A percentile compares a stretch with the other conserved stretches of the same genome.
These are phyloP conservation scores for Solanum ossicruentum DNA, from an alignment of 257 asterid genomes.

Conservation along the genomic window DNA sequence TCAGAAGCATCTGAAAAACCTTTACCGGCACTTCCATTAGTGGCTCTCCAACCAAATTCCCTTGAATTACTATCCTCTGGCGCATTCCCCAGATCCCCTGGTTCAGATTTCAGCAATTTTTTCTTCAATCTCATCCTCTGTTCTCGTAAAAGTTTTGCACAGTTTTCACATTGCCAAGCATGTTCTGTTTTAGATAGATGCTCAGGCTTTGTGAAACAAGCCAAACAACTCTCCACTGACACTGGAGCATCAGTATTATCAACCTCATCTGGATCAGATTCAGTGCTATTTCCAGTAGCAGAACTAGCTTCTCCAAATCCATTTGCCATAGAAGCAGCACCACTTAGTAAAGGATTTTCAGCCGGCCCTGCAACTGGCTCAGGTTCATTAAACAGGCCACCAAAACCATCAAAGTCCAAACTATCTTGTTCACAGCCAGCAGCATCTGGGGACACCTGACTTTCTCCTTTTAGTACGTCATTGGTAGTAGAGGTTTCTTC, in stretches of 20 bases:
- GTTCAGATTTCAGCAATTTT: constrained; percentile 13
- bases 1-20: constrained; percentile 15
- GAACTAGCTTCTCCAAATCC: constrained; percentile 23
- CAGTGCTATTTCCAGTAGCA: constrained; percentile 35
- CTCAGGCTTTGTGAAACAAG: constrained; percentile 64
- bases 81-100: constrained; percentile 12
- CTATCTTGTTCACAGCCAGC: constrained; percentile 30
- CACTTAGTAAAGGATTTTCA: constrained; percentile 12
- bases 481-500: constrained; percentile 32
- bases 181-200: constrained; percentile 74
- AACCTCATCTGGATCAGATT: constrained; percentile 89
- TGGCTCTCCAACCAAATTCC: not conserved
- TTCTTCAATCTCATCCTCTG: constrained; percentile 21
- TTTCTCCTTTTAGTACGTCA: constrained; percentile 15
- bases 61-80: constrained; percentile 8
- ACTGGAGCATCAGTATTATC: constrained; percentile 71
- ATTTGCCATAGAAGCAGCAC: constrained; percentile 17
- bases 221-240: constrained; percentile 81
- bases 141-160: constrained; percentile 55
- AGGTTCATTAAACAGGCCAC: constrained; percentile 73
- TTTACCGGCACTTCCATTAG: constrained; percentile 14
- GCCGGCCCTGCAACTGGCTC: constrained; percentile 25
- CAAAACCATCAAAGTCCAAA: constrained; percentile 53
- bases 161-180: constrained; percentile 90
- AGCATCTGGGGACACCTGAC: constrained; percentile 18